Base-by-base conservation (phyloP, 495 filamentous ascomycete species). In the Trichocladium uniseriatum region DNA sequence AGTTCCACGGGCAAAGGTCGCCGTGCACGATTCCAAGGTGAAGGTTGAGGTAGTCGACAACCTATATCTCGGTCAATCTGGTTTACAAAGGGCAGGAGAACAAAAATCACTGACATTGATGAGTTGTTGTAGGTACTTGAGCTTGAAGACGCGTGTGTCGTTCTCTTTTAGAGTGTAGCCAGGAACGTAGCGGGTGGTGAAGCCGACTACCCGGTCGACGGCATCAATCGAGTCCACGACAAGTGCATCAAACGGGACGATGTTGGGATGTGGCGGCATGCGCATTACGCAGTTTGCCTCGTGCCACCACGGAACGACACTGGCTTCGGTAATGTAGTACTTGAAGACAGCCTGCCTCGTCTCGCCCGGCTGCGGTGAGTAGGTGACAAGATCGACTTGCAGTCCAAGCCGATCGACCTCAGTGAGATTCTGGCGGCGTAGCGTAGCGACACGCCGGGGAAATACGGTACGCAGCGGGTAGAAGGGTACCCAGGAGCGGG, bases 41-140 rank as follows among this genome's bases (percentile, higher is more conserved):
- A 6, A 44, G 40, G 40, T 51, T 51, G 34, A 45, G 48, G 34
- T 45, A 29, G 41, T 45, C 41, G 41, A 51, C 22, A 14, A 24
- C 20, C 45, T 48, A 1, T 22, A 13, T 2, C 24, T 27, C 8
- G 45, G 45, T 39, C 32, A 39, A 21, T 40, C 5, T 31, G 13
- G 4, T 27, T 3, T 4, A 8, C 4, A 8, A 14, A 21, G 35
- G 20, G 8, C 4, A 19, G 13, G 45, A n/a, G 36, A 6, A 48
- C 7, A 38, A 16, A n/a, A 27, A 11, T 0, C 1, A 37, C 32
- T 22, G 21, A 51, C 48, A 7, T 36, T 34, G 46, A 53, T 69
- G 16, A 68, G 63, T 45, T 70, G 62, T 45, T 66, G 38, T 24
- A 68, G 29, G 53, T 57, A 69, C 42, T 68, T 56, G 36, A 67